A percentile compares a stretch with the other conserved stretches of the same genome.
Conservation (phyloP, 139 green algal genomes). For the Spirogloea muscicola region DNA sequence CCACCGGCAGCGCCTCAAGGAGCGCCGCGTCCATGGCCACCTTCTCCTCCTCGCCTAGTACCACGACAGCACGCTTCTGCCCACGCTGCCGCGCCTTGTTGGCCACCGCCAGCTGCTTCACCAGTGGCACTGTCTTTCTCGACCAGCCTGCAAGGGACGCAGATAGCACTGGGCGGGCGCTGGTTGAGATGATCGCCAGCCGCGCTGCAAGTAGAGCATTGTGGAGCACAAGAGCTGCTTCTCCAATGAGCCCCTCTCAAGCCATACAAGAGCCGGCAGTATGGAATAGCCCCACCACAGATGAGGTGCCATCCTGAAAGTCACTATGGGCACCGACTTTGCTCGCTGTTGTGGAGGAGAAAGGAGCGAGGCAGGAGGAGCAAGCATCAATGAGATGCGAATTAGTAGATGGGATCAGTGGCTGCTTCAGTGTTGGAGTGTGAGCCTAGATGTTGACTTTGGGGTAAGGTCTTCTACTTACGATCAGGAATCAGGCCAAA, state of each 20-base stretch:
- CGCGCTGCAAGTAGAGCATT: not conserved
- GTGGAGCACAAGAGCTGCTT: not conserved
- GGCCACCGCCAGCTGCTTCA: constrained; percentile 14
- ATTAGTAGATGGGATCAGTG: no score
- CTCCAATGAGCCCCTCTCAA: no score
- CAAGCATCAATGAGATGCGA: no score
- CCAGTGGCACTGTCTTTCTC: constrained; percentile 6
- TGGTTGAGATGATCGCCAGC: not conserved
- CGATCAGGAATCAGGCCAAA: not conserved
- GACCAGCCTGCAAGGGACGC: constrained; percentile 7
- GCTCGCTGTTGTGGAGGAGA: no score
- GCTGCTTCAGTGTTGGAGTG: no score
- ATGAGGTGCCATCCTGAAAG: no score
- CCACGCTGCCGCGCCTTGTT: not conserved
- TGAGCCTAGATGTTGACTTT: no score
- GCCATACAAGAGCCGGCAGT: no score
- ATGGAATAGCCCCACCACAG: no score
- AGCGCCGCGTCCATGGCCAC: constrained; percentile 15
- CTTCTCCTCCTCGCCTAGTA: constrained; percentile 12
- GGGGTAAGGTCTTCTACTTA: not conserved
- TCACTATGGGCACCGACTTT: no score
- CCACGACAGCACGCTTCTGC: constrained; percentile 5
- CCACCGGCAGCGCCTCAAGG: constrained; percentile 4
- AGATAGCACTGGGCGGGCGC: not conserved
- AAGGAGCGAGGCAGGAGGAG: no score